Conservation (phyloP, 345 rosid genomes). For the Pistacia vera region DNA sequence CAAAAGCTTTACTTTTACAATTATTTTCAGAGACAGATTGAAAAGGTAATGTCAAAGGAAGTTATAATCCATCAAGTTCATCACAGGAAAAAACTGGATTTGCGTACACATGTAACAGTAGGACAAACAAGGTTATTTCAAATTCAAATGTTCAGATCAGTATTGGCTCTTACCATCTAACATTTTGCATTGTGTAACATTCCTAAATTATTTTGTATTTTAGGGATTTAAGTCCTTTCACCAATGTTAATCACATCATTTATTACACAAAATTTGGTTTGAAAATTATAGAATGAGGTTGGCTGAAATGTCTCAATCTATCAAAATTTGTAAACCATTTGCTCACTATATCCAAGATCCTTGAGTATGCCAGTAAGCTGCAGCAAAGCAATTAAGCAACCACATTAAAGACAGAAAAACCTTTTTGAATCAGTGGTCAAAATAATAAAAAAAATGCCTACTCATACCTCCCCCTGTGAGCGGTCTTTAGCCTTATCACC, state of each 20-base stretch:
- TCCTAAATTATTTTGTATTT: slow-evolving; percentile 21
- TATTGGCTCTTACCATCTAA: background rate
- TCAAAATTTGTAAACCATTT: slow-evolving; percentile 96
- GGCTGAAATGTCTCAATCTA: slow-evolving; percentile 2
- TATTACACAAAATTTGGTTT: slow-evolving; percentile 28
- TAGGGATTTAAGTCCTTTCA: background rate
- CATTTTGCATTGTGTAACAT: background rate
- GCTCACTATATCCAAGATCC: slow-evolving; percentile 79
- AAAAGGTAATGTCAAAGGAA: too few relatives aligned
- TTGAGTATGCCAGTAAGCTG: slow-evolving; percentile 89
- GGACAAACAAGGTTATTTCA: too few relatives aligned
- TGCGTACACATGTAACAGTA: too few relatives aligned
- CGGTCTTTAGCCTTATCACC: slow-evolving; percentile 88
- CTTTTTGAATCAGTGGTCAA: background rate
- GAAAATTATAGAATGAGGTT: background rate
- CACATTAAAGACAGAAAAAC: background rate
- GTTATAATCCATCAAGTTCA: too few relatives aligned
- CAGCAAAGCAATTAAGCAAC: slow-evolving; percentile 21
- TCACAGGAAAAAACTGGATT: too few relatives aligned
- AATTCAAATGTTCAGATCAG: too few relatives aligned
- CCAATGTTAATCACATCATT: background rate
- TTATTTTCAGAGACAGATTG: too few relatives aligned
- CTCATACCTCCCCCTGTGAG: slow-evolving; percentile 90
- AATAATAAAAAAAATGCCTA: background rate
- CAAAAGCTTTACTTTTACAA: too few relatives aligned